phyloP scores from a whole-genome alignment of 768 basidiomycete genomes.

The Pilatotrama ljubarskyi region DNA sequence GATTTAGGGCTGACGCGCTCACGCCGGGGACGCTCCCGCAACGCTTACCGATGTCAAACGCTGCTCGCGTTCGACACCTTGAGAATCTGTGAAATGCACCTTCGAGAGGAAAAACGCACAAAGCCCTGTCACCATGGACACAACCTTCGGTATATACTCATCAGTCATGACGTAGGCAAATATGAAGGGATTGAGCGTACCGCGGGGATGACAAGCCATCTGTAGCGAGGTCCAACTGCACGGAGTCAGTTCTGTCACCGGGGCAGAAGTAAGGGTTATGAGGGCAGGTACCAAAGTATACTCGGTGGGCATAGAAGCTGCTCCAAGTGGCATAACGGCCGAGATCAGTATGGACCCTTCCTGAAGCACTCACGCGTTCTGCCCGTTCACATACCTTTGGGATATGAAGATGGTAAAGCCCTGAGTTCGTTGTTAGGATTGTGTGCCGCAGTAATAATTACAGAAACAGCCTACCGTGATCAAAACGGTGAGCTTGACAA shows the following conservation, averaged over 20 bases:
- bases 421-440: not conserved
- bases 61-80: not conserved
- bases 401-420: not conserved
- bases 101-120: not conserved
- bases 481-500: not conserved
- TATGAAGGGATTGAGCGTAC: not conserved
- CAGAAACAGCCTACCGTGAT: not conserved
- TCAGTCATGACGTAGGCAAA: no score
- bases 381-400: not conserved
- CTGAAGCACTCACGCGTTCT: not conserved
- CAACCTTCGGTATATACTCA: not conserved
- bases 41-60: not conserved
- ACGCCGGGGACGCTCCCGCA: no score
- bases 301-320: not conserved
- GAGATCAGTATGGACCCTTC: no score
- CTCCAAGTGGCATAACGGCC: no score
- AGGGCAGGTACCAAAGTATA: not conserved
- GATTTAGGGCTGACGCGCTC: no score
- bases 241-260: no score
- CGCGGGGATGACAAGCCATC: not conserved
- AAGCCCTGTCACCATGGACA: not conserved
- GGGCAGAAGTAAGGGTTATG: not conserved
- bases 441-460: not conserved
- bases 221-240: not conserved
- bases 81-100: no score